A percentile compares a stretch with the other conserved stretches of the same genome.
These are phyloP conservation scores for Phtheirospermum japonicum DNA, from an alignment of 257 asterid genomes.

Conservation along the genomic window DNA sequence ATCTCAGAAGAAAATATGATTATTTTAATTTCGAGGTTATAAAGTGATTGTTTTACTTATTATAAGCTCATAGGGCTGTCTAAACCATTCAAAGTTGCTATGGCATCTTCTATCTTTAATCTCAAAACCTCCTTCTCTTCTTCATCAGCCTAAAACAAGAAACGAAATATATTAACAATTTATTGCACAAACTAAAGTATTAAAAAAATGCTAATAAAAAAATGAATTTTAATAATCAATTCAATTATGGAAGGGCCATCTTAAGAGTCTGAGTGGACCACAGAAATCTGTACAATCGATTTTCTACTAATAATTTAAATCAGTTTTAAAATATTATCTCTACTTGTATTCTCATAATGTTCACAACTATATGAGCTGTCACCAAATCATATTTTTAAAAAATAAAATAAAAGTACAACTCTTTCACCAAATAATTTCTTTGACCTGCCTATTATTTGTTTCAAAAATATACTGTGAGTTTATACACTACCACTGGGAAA, in stretches of 20 bases:
- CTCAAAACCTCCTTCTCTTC: conserved; percentile 54
- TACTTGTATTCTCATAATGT: neutral
- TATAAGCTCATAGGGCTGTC: conserved; percentile 63
- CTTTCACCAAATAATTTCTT: neutral
- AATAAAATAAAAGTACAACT: neutral
- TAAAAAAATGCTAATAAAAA: conserved; percentile 3
- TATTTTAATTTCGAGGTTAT: neutral
- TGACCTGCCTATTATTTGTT: neutral
- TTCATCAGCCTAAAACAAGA: conserved; percentile 53
- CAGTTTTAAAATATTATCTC: too few species aligned
- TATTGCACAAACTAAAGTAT: neutral
- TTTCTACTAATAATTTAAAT: conserved; percentile 7
- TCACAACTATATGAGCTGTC: conserved; percentile 16
- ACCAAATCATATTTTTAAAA: too few species aligned
- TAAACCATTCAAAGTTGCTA: conserved; percentile 56
- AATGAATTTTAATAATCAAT: neutral
- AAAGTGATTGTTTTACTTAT: neutral
- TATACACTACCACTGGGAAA: too few species aligned
- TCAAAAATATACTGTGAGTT: neutral
- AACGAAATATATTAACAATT: neutral
- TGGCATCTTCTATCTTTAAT: conserved; percentile 59
- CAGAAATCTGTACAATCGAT: conserved; percentile 17
- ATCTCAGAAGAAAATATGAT: neutral
- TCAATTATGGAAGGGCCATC: neutral
- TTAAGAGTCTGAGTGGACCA: conserved; percentile 23